These are phyloP conservation scores for Suillus weaverae DNA, from an alignment of 768 basidiomycete genomes.

Conservation along the genomic window DNA sequence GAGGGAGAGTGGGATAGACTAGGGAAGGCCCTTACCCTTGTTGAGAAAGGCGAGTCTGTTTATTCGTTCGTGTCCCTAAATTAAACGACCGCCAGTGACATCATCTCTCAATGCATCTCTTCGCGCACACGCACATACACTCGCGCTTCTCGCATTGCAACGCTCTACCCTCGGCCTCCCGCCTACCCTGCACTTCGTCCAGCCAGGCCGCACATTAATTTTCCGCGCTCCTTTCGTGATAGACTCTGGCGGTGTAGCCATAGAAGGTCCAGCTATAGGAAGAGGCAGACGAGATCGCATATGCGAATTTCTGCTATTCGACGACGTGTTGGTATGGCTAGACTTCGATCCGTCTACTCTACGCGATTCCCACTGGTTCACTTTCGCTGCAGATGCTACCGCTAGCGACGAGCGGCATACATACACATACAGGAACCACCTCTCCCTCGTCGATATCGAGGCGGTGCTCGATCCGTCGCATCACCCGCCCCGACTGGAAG, in stretches of 20 bases:
- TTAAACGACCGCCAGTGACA: constrained; percentile 54
- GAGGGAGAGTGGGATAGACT: constrained; percentile 70
- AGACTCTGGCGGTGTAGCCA: constrained; percentile 1
- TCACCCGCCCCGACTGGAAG: constrained; percentile 49
- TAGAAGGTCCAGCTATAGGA: neutral
- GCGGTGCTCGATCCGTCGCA: constrained; percentile 51
- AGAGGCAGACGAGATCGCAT: constrained; percentile 1
- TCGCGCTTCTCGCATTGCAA: constrained; percentile 76
- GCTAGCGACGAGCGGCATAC: constrained; percentile 1
- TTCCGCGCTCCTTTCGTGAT: constrained; percentile 1
- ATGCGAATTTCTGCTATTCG: constrained; percentile 4
- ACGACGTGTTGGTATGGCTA: constrained; percentile 1
- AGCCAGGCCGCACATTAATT: constrained; percentile 78
- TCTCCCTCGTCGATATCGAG: constrained; percentile 73
- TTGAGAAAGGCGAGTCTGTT: constrained; percentile 66
- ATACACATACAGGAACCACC: constrained; percentile 73
- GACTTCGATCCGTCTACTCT: neutral
- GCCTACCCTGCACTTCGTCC: constrained; percentile 73
- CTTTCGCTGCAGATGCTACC: neutral
- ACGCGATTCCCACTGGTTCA: constrained; percentile 3
- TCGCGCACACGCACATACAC: constrained; percentile 73
- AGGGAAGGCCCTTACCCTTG: constrained; percentile 57
- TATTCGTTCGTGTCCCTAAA: constrained; percentile 6
- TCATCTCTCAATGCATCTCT: constrained; percentile 76
- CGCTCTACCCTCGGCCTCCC: constrained; percentile 74